Percentiles rank a stretch among this genome's conserved stretches.
Evolutionary conservation across 75 land plant genomes (phyloP).

Genomic region (Ceratopteris richardii): DNA sequence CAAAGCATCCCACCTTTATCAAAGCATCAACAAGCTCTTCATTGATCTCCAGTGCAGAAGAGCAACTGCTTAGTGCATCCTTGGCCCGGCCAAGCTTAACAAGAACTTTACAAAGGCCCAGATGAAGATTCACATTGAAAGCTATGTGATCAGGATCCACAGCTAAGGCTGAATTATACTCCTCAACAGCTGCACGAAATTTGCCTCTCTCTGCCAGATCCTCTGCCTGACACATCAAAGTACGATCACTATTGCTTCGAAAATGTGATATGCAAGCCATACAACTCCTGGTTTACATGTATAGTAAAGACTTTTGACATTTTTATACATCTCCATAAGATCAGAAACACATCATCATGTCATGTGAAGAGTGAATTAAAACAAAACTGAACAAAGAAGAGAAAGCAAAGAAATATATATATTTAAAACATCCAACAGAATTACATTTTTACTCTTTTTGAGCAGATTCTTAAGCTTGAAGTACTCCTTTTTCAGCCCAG

Average conservation of each 20-base stretch:
- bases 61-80: slow-evolving; percentile 77
- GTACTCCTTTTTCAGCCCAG: slow-evolving; percentile 91
- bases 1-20: slow-evolving; percentile 54
- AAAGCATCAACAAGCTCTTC: slow-evolving; percentile 78
- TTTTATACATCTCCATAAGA: no score
- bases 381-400: background rate
- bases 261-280: background rate
- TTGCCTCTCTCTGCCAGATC: slow-evolving; percentile 82
- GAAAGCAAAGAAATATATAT: background rate
- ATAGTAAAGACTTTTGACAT: no score
- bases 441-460: slow-evolving; percentile 89
- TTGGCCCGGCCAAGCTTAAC: slow-evolving; percentile 96
- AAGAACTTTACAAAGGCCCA: slow-evolving; percentile 79
- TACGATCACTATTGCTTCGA: background rate
- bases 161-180: slow-evolving; percentile 65
- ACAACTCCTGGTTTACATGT: no score
- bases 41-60: slow-evolving; percentile 66
- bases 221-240: slow-evolving; percentile 58
- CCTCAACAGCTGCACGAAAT: slow-evolving; percentile 83
- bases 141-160: slow-evolving; percentile 74
- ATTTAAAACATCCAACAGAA: background rate
- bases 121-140: slow-evolving; percentile 78
- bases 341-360: no score
- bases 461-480: slow-evolving; percentile 85
- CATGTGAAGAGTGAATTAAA: no score